phyloP scores from a whole-genome alignment of 1,284 basidiomycete genomes.

The Limonomyces culmigenus region DNA sequence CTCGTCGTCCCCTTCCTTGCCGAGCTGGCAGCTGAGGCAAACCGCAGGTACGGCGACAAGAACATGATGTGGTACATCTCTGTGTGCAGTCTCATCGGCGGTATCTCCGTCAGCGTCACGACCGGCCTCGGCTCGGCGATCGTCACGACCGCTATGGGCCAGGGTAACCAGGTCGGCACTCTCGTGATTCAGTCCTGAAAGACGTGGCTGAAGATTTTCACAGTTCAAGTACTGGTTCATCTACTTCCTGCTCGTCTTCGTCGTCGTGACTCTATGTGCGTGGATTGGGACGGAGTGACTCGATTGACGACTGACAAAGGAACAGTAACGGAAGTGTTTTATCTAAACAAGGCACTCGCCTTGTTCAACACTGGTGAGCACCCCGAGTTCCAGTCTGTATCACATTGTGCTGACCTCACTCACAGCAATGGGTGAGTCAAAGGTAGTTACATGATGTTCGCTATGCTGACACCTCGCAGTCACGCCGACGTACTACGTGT shows the following conservation, averaged over 20 bases:
- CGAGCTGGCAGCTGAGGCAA: too few relatives aligned
- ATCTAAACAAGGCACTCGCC: constrained; percentile 92
- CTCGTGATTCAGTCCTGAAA: too few relatives aligned
- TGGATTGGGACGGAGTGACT: constrained; percentile 7
- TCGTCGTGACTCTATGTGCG: constrained; percentile 67
- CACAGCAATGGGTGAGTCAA: too few relatives aligned
- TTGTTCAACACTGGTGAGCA: constrained; percentile 80
- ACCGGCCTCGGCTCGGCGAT: constrained; percentile 89
- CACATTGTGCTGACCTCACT: too few relatives aligned
- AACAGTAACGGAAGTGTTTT: constrained; percentile 81
- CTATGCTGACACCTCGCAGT: constrained; percentile 37
- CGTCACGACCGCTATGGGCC: constrained; percentile 70
- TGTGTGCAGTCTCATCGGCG: constrained; percentile 93
- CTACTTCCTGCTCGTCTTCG: constrained; percentile 77
- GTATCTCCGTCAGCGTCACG: constrained; percentile 90
- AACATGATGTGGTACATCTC: constrained; percentile 93
- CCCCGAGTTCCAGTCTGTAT: too few relatives aligned
- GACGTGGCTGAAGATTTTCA: too few relatives aligned
- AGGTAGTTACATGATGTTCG: too few relatives aligned
- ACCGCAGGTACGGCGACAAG: constrained; percentile 65
- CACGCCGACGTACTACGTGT: constrained; percentile 81
- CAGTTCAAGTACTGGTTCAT: constrained; percentile 75
- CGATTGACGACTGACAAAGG: constrained; percentile 10
- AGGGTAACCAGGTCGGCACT: constrained; percentile 86
- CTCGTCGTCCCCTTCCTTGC: not conserved